Evolutionary conservation across 2,329 filamentous ascomycete species (phyloP).

Genomic region (Pseudonectria foliicola): DNA sequence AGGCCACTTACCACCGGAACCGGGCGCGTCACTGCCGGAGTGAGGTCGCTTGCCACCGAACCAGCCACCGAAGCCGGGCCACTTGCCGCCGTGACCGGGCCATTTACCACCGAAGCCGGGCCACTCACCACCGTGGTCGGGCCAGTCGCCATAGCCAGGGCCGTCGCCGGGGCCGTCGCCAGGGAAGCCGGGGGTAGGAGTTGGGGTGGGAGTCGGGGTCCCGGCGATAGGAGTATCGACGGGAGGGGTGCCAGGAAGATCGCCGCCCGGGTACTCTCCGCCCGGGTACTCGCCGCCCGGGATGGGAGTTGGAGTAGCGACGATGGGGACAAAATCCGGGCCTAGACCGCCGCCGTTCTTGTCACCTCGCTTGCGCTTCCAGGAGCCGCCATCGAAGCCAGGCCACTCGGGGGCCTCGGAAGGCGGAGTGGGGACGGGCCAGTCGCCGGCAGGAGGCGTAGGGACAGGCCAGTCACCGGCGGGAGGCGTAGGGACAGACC

Average conservation of each 20-base stretch:
- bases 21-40: slow-evolving; percentile 1
- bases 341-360: too few species aligned
- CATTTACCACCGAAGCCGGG: too few species aligned
- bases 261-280: too few species aligned
- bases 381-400: slow-evolving; percentile 1
- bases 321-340: not conserved
- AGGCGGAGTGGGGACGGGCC: too few species aligned
- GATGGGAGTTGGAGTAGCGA: not conserved
- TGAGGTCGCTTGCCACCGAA: not conserved
- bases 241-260: not conserved
- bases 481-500: too few species aligned
- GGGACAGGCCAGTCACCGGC: too few species aligned
- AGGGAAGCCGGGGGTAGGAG: not conserved
- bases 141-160: too few species aligned
- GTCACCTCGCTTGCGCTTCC: too few species aligned
- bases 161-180: not conserved
- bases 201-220: not conserved
- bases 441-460: too few species aligned
- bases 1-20: not conserved
- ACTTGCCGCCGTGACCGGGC: not conserved
- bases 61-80: not conserved
- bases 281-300: not conserved
- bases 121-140: too few species aligned
- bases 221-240: slow-evolving; percentile 1
- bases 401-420: too few species aligned